Conservation (phyloP, 208 protist genomes). For the Porcisia hertigi region DNA sequence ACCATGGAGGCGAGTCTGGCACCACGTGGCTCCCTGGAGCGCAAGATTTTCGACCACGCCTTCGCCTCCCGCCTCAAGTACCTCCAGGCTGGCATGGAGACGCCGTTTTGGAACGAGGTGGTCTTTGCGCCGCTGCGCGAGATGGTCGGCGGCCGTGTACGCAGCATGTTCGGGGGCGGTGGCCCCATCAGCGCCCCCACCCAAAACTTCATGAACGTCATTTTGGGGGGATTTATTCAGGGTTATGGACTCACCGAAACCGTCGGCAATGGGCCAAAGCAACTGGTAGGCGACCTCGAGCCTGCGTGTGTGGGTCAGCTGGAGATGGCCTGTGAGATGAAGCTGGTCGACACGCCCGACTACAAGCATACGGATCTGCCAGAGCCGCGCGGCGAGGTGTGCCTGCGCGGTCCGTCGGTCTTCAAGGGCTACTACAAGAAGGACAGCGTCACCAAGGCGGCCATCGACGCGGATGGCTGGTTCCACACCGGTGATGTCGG, state of each 20-base stretch:
- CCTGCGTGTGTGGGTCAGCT: slow-evolving; percentile 50
- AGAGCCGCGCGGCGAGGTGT: slow-evolving; percentile 72
- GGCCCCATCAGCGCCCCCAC: slow-evolving; percentile 67
- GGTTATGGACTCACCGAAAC: slow-evolving; percentile 93
- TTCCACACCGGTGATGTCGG: too few relatives aligned
- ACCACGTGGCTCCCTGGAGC: too few relatives aligned
- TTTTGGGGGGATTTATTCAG: slow-evolving; percentile 72
- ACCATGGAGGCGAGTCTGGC: too few relatives aligned
- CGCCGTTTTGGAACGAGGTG: slow-evolving; percentile 78
- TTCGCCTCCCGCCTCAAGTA: too few relatives aligned
- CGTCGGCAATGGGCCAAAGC: slow-evolving; percentile 63
- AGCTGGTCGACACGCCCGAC: slow-evolving; percentile 90
- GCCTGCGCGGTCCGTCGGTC: too few relatives aligned
- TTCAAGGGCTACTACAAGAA: slow-evolving; percentile 93
- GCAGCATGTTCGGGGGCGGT: slow-evolving; percentile 75
- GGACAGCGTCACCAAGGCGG: slow-evolving; percentile 69
- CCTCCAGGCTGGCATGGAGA: too few relatives aligned
- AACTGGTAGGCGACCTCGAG: slow-evolving; percentile 56
- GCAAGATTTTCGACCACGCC: too few relatives aligned
- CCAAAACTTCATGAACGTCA: slow-evolving; percentile 82
- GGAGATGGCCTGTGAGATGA: slow-evolving; percentile 86
- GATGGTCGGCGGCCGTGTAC: slow-evolving; percentile 71
- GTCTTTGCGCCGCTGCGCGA: slow-evolving; percentile 69
- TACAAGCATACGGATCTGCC: slow-evolving; percentile 84
- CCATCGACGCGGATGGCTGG: slow-evolving; percentile 62